Conservation (phyloP, 768 basidiomycete genomes). For the Leccinum subgranulosum region DNA sequence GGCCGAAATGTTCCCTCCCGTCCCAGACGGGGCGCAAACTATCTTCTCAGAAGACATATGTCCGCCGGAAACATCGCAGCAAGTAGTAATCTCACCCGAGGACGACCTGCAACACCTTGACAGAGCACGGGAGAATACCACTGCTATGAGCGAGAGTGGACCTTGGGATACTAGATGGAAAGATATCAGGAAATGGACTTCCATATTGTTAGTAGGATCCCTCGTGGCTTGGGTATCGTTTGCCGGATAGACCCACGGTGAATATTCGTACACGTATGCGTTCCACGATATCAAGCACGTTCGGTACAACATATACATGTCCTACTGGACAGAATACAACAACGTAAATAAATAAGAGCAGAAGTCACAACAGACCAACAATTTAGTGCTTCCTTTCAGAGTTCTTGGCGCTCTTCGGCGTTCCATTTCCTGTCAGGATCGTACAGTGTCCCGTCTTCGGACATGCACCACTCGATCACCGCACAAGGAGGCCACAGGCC, state of each 20-base stretch:
- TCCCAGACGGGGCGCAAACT: background rate
- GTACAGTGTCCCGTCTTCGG: slow-evolving; percentile 50
- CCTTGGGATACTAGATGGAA: slow-evolving; percentile 22
- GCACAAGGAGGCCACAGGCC: slow-evolving; percentile 57
- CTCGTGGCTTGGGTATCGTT: slow-evolving; percentile 30
- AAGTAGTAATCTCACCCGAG: background rate
- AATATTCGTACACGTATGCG: background rate
- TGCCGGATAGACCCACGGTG: slow-evolving; percentile 5
- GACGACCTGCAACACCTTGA: background rate
- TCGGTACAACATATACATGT: background rate
- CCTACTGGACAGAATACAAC: background rate
- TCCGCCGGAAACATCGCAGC: background rate
- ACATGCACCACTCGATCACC: slow-evolving; percentile 54
- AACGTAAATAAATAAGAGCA: background rate
- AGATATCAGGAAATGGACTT: slow-evolving; percentile 28
- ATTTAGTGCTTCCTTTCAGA: background rate
- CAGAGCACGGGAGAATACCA: background rate
- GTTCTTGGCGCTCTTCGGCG: slow-evolving; percentile 11
- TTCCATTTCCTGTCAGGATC: slow-evolving; percentile 29
- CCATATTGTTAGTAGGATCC: slow-evolving; percentile 22
- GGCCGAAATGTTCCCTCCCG: slow-evolving; percentile 57
- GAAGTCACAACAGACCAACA: background rate
- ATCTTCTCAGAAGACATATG: background rate
- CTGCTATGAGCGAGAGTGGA: background rate
- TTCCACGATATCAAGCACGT: background rate